Evolutionary conservation across 352 stramenopile genomes (phyloP), one percentile per base, ranked within the genome.

Genomic region (Phytophthora pinifolia): DNA sequence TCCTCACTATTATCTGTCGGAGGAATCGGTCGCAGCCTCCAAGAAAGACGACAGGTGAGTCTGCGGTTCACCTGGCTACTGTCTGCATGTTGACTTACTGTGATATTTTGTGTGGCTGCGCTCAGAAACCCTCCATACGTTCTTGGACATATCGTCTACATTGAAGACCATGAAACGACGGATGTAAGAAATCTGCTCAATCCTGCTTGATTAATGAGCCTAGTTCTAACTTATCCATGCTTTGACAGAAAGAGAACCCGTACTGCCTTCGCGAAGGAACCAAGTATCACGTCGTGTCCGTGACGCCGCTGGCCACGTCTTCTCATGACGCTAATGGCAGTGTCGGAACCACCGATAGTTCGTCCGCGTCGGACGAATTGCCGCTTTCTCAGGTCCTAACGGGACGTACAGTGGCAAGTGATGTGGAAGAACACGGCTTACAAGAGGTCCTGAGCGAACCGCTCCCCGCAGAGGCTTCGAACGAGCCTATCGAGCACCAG

Each of bases 81-180:
- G 33, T 45, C 10, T 46, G 18, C 12, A 35, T 4, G 15, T 29
- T 22, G 10, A 54, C 34, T 53, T 2, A 39, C 46, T 15, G 6
- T 31, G 59, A 1, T 18, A 31, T 30, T 34, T 61, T 10, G 50
- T 44, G 27, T 41, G n/a, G 17, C 30, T 37, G 17, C 22, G 22
- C 22, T 27, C 35, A 83, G 76, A 14, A 89, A 90, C 37, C 82
- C 82, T 30, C 68, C 76, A 4, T 92, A 88, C 38, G 77, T 92
- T 32, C 72, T 92, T n/a, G 82, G 82, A 10, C 80, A 75, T 41
- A 87, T 92, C 29, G 76, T 92, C 13, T 92, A 88, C 53, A 88
- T 92, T 46, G 82, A 92, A 79, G 79, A 90, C 31, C 81, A 76
- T 45, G 80, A 83, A 62, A 78, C 82, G 5, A 76, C 74, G 30